Percentiles rank a stretch among this genome's conserved stretches.
Conservation (phyloP, 805 yeast species). For the Candida anglica region DNA sequence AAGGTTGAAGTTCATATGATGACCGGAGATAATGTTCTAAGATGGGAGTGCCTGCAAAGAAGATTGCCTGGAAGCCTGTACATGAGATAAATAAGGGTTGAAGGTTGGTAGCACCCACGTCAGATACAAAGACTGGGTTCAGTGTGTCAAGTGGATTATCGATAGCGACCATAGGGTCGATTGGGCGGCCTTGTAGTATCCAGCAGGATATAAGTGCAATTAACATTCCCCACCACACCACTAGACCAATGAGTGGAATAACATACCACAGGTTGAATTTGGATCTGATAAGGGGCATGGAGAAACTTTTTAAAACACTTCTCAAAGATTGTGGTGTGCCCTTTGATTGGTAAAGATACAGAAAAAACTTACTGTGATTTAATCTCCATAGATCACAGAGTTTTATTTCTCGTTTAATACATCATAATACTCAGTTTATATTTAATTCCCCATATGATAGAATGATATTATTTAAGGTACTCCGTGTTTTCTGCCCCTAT, state of each 20-base stretch:
- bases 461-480: too few species aligned
- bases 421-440: too few species aligned
- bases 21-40: slow-evolving; percentile 63
- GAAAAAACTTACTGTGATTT: too few species aligned
- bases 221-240: slow-evolving; percentile 91
- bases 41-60: slow-evolving; percentile 59
- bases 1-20: slow-evolving; percentile 53
- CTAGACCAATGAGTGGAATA: slow-evolving; percentile 62
- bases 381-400: too few species aligned
- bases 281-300: too few species aligned
- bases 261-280: too few species aligned
- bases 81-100: slow-evolving; percentile 83
- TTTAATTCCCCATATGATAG: too few species aligned
- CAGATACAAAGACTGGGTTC: slow-evolving; percentile 69
- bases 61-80: slow-evolving; percentile 71
- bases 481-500: too few species aligned
- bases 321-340: too few species aligned
- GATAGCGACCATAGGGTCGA: slow-evolving; percentile 50
- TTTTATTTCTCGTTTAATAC: too few species aligned
- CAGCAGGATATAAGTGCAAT: slow-evolving; percentile 74
- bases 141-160: slow-evolving; percentile 29
- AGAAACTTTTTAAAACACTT: too few species aligned
- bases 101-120: slow-evolving; percentile 82
- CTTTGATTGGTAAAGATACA: too few species aligned
- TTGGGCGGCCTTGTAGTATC: slow-evolving; percentile 78